phyloP scores from a whole-genome alignment of 1,139 yeast species.

The Pichia kudriavzevii region DNA sequence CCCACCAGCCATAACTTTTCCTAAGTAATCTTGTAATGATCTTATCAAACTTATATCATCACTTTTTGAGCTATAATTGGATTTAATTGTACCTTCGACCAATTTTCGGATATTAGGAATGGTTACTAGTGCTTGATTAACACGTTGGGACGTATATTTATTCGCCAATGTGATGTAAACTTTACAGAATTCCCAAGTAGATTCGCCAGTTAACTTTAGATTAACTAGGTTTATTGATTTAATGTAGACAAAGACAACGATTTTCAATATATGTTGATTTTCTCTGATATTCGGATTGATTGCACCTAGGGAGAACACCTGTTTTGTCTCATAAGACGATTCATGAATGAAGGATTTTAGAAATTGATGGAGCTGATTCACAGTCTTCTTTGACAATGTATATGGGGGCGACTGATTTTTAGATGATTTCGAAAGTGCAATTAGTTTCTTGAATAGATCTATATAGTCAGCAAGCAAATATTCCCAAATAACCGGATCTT shows the following conservation, averaged over 20 bases:
- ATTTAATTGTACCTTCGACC: constrained; percentile 46
- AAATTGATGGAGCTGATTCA: constrained; percentile 52
- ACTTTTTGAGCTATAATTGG: constrained; percentile 42
- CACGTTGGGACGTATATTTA: constrained; percentile 17
- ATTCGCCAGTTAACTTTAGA: constrained; percentile 48
- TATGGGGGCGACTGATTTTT: constrained; percentile 7
- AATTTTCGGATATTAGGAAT: constrained; percentile 42
- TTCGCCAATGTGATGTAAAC: constrained; percentile 37
- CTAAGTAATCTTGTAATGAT: constrained; percentile 39
- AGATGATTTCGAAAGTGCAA: constrained; percentile 19
- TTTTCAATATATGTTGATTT: constrained; percentile 42
- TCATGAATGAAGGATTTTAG: constrained; percentile 51
- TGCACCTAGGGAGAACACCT: constrained; percentile 59
- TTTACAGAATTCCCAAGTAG: constrained; percentile 55
- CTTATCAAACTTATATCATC: constrained; percentile 42
- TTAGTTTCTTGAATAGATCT: constrained; percentile 39
- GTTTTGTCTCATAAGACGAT: constrained; percentile 50
- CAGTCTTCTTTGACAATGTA: constrained; percentile 42
- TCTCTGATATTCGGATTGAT: constrained; percentile 58
- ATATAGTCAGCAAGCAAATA: constrained; percentile 61
- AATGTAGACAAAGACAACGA: constrained; percentile 45
- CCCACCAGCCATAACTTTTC: constrained; percentile 36
- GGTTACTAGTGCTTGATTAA: constrained; percentile 32
- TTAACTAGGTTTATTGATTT: constrained; percentile 47
- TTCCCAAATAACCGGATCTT: constrained; percentile 78